Evolutionary conservation across 2,329 filamentous ascomycete species (phyloP).

Genomic region (Arthroderma uncinatum): DNA sequence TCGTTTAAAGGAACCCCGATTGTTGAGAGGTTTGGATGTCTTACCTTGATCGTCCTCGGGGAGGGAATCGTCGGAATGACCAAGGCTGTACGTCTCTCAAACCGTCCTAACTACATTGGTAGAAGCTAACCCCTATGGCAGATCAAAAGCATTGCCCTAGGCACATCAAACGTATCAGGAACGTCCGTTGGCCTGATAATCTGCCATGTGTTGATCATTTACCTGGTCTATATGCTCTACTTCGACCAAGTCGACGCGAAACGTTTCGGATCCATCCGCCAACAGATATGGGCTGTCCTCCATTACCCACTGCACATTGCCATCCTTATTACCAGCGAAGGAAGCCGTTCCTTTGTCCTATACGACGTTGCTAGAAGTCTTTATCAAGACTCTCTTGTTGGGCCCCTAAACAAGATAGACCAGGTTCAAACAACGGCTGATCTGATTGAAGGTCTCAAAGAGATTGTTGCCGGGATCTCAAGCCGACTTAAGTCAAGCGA

Average conservation of each 20-base stretch:
- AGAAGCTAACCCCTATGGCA: constrained; percentile 1
- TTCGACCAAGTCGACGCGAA: constrained; percentile 42
- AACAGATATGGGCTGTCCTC: constrained; percentile 41
- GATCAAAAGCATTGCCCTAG: constrained; percentile 13
- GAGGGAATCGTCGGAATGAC: constrained; percentile 43
- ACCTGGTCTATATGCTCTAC: constrained; percentile 52
- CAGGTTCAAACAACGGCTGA: neutral
- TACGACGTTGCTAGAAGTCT: constrained; percentile 27
- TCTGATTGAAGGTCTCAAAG: constrained; percentile 6
- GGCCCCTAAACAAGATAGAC: neutral
- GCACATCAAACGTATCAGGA: constrained; percentile 8
- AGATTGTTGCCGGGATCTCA: constrained; percentile 3
- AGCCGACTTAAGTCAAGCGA: constrained; percentile 4
- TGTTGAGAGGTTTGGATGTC: constrained; percentile 47
- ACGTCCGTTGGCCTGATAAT: constrained; percentile 13
- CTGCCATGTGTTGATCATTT: constrained; percentile 16
- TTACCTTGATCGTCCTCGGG: constrained; percentile 51
- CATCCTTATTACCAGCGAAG: constrained; percentile 52
- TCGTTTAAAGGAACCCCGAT: constrained; percentile 49
- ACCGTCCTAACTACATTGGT: neutral
- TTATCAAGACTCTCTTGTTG: neutral
- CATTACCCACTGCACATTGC: constrained; percentile 55
- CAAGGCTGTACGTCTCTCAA: constrained; percentile 14
- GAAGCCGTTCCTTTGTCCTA: constrained; percentile 41
- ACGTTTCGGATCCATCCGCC: constrained; percentile 43